These are phyloP conservation scores for Coemansia sp. DNA, from an alignment of 192 early-diverging fungal species.

Conservation along the genomic window DNA sequence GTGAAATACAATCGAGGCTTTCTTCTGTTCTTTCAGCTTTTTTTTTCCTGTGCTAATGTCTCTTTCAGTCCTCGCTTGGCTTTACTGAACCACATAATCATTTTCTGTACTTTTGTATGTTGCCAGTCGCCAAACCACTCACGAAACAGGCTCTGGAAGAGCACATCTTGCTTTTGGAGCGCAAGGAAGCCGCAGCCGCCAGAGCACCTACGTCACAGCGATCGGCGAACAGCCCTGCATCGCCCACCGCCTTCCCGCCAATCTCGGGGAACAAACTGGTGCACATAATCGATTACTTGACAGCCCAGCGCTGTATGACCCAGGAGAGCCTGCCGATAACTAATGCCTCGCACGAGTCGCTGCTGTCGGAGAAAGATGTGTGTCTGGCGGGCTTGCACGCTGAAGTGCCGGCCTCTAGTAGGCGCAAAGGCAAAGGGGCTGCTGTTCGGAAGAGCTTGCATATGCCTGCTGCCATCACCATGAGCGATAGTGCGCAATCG, in stretches of 20 bases:
- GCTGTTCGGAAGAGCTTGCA: slow-evolving; percentile 28
- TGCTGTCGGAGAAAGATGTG: neutral
- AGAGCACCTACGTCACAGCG: neutral
- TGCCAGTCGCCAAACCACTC: slow-evolving; percentile 14
- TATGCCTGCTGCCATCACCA: slow-evolving; percentile 2
- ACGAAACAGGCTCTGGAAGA: slow-evolving; percentile 30
- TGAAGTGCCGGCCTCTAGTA: slow-evolving; percentile 3
- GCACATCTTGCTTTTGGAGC: slow-evolving; percentile 11
- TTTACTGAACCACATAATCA: neutral
- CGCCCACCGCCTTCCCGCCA: slow-evolving; percentile 5
- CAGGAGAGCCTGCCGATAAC: slow-evolving; percentile 29
- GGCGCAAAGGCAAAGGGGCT: slow-evolving; percentile 14
- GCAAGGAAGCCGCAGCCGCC: slow-evolving; percentile 3
- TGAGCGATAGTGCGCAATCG: neutral
- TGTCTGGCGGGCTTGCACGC: neutral
- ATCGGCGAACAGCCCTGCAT: slow-evolving; percentile 4
- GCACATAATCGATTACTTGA: slow-evolving; percentile 32
- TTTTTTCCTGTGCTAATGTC: neutral
- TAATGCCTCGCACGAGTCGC: slow-evolving; percentile 1
- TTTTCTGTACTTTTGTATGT: neutral
- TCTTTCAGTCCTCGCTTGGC: neutral
- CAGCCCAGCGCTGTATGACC: slow-evolving; percentile 26
- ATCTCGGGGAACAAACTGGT: slow-evolving; percentile 32
- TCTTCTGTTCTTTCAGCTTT: neutral
- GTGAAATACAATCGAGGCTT: neutral